These are phyloP conservation scores for Botryosphaeria dothidea DNA, from an alignment of 2,329 filamentous ascomycete species.

Conservation along the genomic window DNA sequence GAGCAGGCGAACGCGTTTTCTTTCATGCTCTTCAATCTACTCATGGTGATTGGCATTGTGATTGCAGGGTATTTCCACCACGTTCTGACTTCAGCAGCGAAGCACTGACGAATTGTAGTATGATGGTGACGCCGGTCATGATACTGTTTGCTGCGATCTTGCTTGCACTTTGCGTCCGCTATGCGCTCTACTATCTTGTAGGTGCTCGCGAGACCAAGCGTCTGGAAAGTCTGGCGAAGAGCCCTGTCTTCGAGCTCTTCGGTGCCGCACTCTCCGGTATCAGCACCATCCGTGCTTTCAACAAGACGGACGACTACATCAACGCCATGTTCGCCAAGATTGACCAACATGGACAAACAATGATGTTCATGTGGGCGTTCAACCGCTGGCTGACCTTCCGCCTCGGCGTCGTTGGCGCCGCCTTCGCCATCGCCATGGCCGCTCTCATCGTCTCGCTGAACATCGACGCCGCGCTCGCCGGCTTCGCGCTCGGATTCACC, in stretches of 20 bases:
- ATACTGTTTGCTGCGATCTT: constrained; percentile 43
- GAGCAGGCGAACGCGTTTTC: constrained; percentile 16
- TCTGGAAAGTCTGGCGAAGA: constrained; percentile 74
- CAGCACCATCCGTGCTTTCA: constrained; percentile 73
- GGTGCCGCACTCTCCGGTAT: constrained; percentile 72
- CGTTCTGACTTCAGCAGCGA: no score
- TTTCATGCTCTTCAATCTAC: constrained; percentile 55
- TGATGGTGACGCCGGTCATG: constrained; percentile 17
- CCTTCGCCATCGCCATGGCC: constrained; percentile 68
- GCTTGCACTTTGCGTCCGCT: constrained; percentile 58
- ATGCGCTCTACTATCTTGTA: constrained; percentile 65
- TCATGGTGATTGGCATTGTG: constrained; percentile 66
- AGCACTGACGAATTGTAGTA: neutral
- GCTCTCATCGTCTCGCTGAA: constrained; percentile 62
- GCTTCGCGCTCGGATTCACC: constrained; percentile 74
- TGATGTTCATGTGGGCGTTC: constrained; percentile 69
- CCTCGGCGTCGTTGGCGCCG: constrained; percentile 67
- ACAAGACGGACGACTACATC: constrained; percentile 66
- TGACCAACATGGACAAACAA: constrained; percentile 66
- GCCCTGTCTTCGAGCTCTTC: constrained; percentile 79
- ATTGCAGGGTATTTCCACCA: constrained; percentile 53
- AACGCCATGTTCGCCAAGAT: constrained; percentile 64
- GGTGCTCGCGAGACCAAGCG: constrained; percentile 75
- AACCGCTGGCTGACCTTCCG: constrained; percentile 77
- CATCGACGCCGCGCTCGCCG: constrained; percentile 70